Conservation (phyloP, 257 asterid genomes). For the Penstemon newberryi region DNA sequence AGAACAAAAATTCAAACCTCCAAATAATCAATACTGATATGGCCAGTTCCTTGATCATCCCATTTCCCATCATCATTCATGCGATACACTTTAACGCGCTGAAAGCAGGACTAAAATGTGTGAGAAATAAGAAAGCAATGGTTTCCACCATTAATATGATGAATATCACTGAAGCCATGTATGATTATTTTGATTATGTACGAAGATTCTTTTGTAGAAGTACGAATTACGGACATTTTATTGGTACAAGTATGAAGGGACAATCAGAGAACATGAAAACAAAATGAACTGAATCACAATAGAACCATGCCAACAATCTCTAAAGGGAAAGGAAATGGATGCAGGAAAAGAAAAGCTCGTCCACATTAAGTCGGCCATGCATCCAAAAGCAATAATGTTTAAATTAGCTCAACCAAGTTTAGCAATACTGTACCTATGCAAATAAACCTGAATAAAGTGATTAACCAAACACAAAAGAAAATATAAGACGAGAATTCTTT, state of each 20-base stretch:
- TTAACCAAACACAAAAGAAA: neutral
- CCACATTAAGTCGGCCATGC: neutral
- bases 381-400: neutral
- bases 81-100: constrained; percentile 98
- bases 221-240: constrained; percentile 1
- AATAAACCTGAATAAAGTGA: neutral
- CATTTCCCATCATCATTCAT: constrained; percentile 91
- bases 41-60: constrained; percentile 99
- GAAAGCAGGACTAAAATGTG: constrained; percentile 26
- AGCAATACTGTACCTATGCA: neutral
- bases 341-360: neutral
- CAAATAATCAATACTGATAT: constrained; percentile 76
- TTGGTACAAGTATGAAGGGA: constrained; percentile 1
- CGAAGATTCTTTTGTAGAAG: too few species aligned
- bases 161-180: too few species aligned
- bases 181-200: too few species aligned
- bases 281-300: neutral
- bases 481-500: neutral
- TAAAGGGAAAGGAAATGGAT: neutral
- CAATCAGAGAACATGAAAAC: neutral
- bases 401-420: neutral
- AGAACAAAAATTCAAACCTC: constrained; percentile 49
- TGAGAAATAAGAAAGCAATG: constrained; percentile 9
- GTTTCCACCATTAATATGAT: neutral
- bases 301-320: neutral